Conservation (phyloP, 768 basidiomycete species). For the Auricularia heimuer region DNA sequence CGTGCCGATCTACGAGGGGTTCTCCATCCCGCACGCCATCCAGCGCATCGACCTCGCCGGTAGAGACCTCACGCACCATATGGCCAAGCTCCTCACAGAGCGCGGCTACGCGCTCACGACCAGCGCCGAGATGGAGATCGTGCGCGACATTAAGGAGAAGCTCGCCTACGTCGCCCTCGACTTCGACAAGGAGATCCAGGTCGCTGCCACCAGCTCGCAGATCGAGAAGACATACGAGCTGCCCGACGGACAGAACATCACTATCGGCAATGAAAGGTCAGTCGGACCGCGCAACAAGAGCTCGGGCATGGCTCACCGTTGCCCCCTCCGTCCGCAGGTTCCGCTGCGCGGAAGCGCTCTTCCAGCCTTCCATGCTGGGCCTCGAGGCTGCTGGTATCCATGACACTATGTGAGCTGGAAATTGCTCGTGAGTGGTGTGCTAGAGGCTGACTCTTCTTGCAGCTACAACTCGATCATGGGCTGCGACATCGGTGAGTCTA, state of each 20-base stretch:
- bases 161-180: constrained; percentile 46
- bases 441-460: not conserved
- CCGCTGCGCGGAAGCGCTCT: constrained; percentile 42
- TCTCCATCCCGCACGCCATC: constrained; percentile 6
- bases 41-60: constrained; percentile 7
- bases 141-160: constrained; percentile 48
- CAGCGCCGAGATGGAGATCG: constrained; percentile 38
- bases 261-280: constrained; percentile 38
- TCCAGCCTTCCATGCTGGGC: constrained; percentile 42
- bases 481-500: constrained; percentile 3
- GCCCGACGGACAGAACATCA: constrained; percentile 45
- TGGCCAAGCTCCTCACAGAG: constrained; percentile 3
- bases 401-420: constrained; percentile 31
- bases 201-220: constrained; percentile 36
- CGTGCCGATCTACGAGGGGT: constrained; percentile 12
- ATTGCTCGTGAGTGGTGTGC: not conserved
- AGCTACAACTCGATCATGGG: constrained; percentile 7
- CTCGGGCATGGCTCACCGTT: constrained; percentile 8
- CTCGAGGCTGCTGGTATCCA: constrained; percentile 41
- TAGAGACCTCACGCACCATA: constrained; percentile 7
- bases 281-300: constrained; percentile 3
- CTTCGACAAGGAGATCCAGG: constrained; percentile 46
- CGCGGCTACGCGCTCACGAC: constrained; percentile 35
- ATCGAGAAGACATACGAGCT: constrained; percentile 46
- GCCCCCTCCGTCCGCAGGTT: constrained; percentile 17